Base-by-base conservation (phyloP, 352 stramenopile genomes). In the Pythium angustatum region DNA sequence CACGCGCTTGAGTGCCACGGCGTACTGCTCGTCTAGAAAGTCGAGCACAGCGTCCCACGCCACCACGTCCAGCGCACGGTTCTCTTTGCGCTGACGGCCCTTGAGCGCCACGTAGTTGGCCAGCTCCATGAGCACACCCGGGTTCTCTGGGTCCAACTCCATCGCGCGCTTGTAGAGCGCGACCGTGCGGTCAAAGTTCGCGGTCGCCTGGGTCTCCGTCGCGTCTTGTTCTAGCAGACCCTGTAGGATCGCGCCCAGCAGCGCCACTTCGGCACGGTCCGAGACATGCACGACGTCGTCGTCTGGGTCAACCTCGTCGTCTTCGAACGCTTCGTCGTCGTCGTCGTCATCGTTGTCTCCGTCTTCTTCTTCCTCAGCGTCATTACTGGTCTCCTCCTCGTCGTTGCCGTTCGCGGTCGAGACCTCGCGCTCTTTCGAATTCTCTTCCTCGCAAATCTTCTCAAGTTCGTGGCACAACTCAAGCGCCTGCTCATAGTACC, bases 91-190 rank as follows among this genome's bases (percentile, higher is more conserved):
- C 26, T 64, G 28, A n/a, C 41, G 41, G 26, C 76, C 78, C 40
- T 81, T 81, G 15, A 71, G 69, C 27, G 77, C 70, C 0, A 91
- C 56, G 65, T 90, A 94, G 45, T 79, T 83, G 15, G 83, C 85
- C 60, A 88, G 75, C 65, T 94, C 85, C 73, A 90, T 88, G 19
- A 94, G 54, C 15, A 77, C 79, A 30, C 88, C 83, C 6, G 78
- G 72, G 50, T 80, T 93, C 5, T 75, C 76, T n/a, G 64, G 47
- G 51, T 79, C 78, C 22, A 94, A 58, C 34, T 64, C 74, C 34
- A 83, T 76, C 10, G 83, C 78, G 11, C 78, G 59, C 48, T 87
- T 65, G 59, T 88, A 94, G 8, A 90, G 63, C 54, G 71, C 67
- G 24, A 89, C 55, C 5, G 77, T 90, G 36, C 73, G 73, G 14